Evolutionary conservation across 2,329 filamentous ascomycete species (phyloP).

Genomic region (Calonectria montana): DNA sequence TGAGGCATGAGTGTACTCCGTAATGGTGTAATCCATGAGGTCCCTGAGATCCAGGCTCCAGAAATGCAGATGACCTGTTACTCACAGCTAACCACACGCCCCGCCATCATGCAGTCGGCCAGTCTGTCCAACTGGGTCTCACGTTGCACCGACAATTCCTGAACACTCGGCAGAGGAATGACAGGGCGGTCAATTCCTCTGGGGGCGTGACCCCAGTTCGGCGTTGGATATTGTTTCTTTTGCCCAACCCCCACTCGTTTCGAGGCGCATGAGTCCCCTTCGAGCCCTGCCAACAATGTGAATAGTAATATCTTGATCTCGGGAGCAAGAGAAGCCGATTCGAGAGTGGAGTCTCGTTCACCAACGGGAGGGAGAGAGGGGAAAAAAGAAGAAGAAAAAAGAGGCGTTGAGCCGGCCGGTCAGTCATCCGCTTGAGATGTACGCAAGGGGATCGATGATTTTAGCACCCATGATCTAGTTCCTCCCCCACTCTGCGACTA

Average conservation of each 20-base stretch:
- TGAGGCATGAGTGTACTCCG: conserved; percentile 25
- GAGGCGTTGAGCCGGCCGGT: background rate
- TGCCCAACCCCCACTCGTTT: background rate
- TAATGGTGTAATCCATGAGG: conserved; percentile 35
- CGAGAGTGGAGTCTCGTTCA: background rate
- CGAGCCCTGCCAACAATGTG: background rate
- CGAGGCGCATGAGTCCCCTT: background rate
- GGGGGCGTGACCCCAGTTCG: conserved; percentile 43
- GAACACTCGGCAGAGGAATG: conserved; percentile 22
- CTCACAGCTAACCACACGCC: conserved; percentile 9
- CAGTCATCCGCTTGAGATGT: background rate
- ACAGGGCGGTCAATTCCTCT: conserved; percentile 23
- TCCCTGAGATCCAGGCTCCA: conserved; percentile 32
- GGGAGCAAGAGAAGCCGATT: background rate
- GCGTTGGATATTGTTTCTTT: conserved; percentile 30
- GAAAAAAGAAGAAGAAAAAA: background rate
- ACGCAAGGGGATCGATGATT: conserved; percentile 4
- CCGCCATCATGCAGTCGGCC: conserved; percentile 13
- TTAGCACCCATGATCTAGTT: conserved; percentile 10
- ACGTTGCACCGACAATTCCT: conserved; percentile 12
- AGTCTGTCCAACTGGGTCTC: conserved; percentile 10
- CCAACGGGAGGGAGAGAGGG: background rate
- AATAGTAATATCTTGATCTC: background rate
- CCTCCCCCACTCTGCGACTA: conserved; percentile 27
- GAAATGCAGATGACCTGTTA: conserved; percentile 6